Base-by-base conservation (phyloP, 1,139 yeast species). In the Hyphopichia wangnamkhiaoensis region DNA sequence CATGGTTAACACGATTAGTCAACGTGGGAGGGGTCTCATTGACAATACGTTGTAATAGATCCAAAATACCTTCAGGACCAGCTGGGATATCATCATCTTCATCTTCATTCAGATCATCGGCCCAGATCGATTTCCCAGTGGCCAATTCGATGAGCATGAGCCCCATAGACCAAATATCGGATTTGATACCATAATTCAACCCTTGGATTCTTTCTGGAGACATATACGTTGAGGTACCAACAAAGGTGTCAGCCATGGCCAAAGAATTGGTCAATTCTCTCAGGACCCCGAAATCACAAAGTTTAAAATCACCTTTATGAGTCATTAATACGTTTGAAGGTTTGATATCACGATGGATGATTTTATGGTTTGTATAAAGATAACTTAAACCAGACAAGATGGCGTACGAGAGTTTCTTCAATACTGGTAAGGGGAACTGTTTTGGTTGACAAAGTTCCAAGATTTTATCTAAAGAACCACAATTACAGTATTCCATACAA, bases 181-280 rank as follows among this genome's bases (percentile, higher is more conserved):
- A 91, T 52, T 91, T 90, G 18, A 91, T 86, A 6, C 96, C 86
- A 61, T 93, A 93, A 13, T 84, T 84, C 35, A 89, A 88, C 10
- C 98, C 98, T 63, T 89, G 96, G 41, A 93, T 93, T 47, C 98
- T 76, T 56, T 93, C 98, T 0, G 98, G 98, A 1, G 96, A 89
- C 98, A 93, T 93, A 57, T 93, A 93, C 1, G 95, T 89, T 1
- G 96, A 89, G 1, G 98, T 93, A 1, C 98, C 98, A 9, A 93
- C 98, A 71, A 93, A 93, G 0, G 98, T 93, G 52, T 93, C 96
- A 0, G 97, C 98, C 70, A 71, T 65, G 18, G 76, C 77, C 44
- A 93, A 77, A 0, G 97, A 90, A 59, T 91, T 90, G 42, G 89
- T 87, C 43, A 93, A 73, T 58, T 90, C 96, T 47, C 96, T 80